These are phyloP conservation scores for Camellia japonica DNA, from an alignment of 148 eudicot species.

Conservation along the genomic window DNA sequence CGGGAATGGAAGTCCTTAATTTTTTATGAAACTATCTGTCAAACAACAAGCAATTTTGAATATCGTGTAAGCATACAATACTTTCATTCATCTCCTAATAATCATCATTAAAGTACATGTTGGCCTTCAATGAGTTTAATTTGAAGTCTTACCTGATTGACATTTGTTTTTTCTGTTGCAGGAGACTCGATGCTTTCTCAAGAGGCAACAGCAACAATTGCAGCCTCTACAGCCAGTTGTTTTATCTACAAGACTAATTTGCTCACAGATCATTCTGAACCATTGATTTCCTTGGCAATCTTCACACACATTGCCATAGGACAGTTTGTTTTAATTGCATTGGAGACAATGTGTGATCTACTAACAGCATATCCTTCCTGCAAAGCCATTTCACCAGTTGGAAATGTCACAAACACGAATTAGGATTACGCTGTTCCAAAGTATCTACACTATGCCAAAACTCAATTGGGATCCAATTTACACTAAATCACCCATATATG, in stretches of 20 bases:
- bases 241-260: slow-evolving; percentile 1
- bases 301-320: slow-evolving; percentile 66
- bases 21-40: neutral
- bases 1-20: neutral
- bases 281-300: slow-evolving; percentile 52
- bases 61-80: neutral
- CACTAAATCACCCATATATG: too few species aligned
- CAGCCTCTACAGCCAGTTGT: neutral
- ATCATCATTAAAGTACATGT: neutral
- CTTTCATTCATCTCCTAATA: neutral
- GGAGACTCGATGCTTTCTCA: neutral
- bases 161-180: neutral
- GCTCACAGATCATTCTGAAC: slow-evolving; percentile 1
- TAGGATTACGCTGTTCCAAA: too few species aligned
- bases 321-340: slow-evolving; percentile 88
- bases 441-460: too few species aligned
- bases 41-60: neutral
- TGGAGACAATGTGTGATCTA: slow-evolving; percentile 73
- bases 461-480: too few species aligned
- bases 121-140: neutral
- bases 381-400: slow-evolving; percentile 15
- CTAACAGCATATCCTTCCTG: slow-evolving; percentile 83
- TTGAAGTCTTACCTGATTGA: neutral
- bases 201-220: neutral
- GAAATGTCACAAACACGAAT: neutral